Conservation (phyloP, 1,139 yeast species). For the Suhomyces terraborum region DNA sequence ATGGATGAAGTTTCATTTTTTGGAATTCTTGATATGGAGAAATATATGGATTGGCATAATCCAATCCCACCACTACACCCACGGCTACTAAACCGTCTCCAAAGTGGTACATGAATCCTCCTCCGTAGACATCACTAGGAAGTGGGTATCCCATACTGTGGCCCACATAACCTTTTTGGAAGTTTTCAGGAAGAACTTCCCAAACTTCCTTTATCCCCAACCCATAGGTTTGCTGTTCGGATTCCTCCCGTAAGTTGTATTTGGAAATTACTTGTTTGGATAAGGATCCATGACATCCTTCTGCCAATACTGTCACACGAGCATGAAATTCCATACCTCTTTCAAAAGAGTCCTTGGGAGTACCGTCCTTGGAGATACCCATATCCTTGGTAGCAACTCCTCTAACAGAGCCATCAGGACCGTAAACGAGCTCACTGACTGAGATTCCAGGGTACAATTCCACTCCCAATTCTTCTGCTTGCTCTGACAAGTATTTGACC, state of each 20-base stretch:
- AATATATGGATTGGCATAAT: conserved; percentile 88
- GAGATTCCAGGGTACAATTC: conserved; percentile 91
- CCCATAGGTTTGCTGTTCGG: conserved; percentile 88
- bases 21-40: conserved; percentile 97
- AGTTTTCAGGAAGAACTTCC: conserved; percentile 89
- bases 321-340: conserved; percentile 97
- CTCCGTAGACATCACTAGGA: conserved; percentile 75
- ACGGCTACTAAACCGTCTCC: conserved; percentile 90
- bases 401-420: conserved; percentile 58
- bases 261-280: conserved; percentile 73
- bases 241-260: conserved; percentile 64
- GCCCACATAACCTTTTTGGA: conserved; percentile 77
- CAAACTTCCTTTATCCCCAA: conserved; percentile 94
- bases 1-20: conserved; percentile 88
- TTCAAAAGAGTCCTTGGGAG: conserved; percentile 79
- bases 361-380: conserved; percentile 76
- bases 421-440: conserved; percentile 77
- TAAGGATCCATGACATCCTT: conserved; percentile 96
- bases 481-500: conserved; percentile 78
- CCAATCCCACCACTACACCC: conserved; percentile 90
- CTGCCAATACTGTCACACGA: conserved; percentile 83
- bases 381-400: conserved; percentile 95
- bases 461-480: conserved; percentile 92
- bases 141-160: conserved; percentile 94
- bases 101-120: conserved; percentile 96